Conservation (phyloP, 257 asterid species). For the Jaltomata sinuosa region DNA sequence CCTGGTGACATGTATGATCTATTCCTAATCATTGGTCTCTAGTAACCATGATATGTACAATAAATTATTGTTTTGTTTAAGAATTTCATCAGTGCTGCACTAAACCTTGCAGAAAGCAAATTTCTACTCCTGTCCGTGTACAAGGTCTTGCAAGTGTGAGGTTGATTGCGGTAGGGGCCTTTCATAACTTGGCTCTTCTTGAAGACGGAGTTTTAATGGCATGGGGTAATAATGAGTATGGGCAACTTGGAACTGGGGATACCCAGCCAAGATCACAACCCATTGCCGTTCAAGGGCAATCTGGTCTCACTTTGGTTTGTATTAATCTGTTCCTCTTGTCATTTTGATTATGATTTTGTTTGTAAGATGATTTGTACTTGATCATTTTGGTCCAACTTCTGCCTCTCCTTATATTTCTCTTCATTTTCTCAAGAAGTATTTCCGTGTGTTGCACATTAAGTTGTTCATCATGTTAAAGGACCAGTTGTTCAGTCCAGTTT, state of each 20-base stretch:
- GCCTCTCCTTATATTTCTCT: neutral
- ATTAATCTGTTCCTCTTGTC: neutral
- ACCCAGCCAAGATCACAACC: conserved; percentile 99
- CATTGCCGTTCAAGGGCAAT: conserved; percentile 77
- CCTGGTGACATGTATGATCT: conserved; percentile 90
- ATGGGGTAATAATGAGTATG: conserved; percentile 98
- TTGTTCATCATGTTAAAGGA: neutral
- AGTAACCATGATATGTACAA: neutral
- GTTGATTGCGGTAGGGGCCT: conserved; percentile 88
- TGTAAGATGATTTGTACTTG: conserved; percentile 2
- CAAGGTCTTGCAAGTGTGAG: conserved; percentile 89
- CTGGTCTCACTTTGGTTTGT: conserved; percentile 77
- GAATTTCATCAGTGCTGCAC: conserved; percentile 2
- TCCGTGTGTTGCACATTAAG: neutral
- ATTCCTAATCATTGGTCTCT: neutral
- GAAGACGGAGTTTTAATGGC: conserved; percentile 78
- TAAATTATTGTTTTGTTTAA: neutral
- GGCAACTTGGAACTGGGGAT: conserved; percentile 97
- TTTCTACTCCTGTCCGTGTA: conserved; percentile 88
- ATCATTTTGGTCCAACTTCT: neutral
- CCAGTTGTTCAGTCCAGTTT: neutral
- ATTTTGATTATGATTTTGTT: neutral
- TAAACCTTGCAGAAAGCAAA: conserved; percentile 64
- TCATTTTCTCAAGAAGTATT: neutral
- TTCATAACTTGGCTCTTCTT: conserved; percentile 94